Conservation (phyloP, 1,284 basidiomycete species). For the Cerrena zonata region DNA sequence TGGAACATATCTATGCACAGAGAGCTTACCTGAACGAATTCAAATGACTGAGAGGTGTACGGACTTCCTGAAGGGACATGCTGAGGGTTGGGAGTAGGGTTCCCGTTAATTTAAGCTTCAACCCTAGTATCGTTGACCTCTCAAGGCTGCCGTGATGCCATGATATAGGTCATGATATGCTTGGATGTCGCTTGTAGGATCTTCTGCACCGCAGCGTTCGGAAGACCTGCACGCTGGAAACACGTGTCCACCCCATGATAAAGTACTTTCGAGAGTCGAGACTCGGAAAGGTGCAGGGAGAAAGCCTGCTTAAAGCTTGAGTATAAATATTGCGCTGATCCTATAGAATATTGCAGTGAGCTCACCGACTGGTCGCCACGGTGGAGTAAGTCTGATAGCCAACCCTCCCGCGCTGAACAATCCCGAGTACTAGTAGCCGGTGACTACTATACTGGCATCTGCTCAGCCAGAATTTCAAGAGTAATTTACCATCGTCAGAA, state of each 20-base stretch:
- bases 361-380: no score
- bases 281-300: background rate
- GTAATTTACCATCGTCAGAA: background rate
- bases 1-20: no score
- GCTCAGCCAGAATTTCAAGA: background rate
- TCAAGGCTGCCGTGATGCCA: background rate
- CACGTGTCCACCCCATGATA: background rate
- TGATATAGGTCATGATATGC: background rate
- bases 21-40: background rate
- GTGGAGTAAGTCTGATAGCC: no score
- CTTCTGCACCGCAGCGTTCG: background rate
- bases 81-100: background rate
- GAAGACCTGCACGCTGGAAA: background rate
- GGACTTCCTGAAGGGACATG: background rate
- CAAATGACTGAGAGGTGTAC: background rate
- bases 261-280: background rate
- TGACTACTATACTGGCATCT: background rate
- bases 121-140: background rate
- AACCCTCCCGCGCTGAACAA: no score
- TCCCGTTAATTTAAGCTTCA: background rate
- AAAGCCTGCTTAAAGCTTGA: background rate
- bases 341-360: background rate
- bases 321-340: background rate
- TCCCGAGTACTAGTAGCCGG: no score
- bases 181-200: background rate